Evolutionary conservation across 106 monocot species (phyloP), one percentile per base, ranked within the genome.

Genomic region (Dioscorea dumetorum): DNA sequence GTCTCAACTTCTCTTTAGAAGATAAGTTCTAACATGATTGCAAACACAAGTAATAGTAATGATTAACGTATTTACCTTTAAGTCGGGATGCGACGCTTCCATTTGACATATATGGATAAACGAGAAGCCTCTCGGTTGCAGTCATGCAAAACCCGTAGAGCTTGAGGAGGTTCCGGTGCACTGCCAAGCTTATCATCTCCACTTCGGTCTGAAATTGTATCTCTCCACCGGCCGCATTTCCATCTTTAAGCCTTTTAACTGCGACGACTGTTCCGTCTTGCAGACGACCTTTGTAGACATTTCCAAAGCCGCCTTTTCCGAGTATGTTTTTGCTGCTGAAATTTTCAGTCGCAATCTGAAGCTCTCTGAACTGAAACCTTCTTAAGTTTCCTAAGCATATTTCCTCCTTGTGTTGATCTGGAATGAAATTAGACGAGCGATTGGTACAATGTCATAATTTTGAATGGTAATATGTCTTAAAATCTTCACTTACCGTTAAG

Each of bases 231-330:
- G 74, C 77, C 9, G 83, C 74, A 68, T 74, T 74, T 22, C 80
- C 87, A 65, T 87, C 87, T 49, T 87, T 83, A 7, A 87, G 77
- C 60, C 87, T 76, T 49, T 83, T 87, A 14, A 87, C 87, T 0
- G 83, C 87, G 11, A 83, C 80, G 14, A 87, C 64, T 5, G 83
- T 83, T n/a, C 87, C 80, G 33, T 88, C 88, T 12, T 61, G 67
- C 12, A 84, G 78, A 62, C 63, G 72, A 24, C 88, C 88, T 51
- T 72, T 83, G 70, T 88, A 88, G 17, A 88, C 88, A 69, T 81
- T 81, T 20, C 88, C 88, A 61, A 88, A 88, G 10, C 88, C 88
- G 28, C 88, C 88, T 61, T 84, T 88, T 16, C 88, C 88, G 5
- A 88, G 63, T 60, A 88, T 73, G 66, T 84, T 81, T 64, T 84